Evolutionary conservation across 139 green algal genomes (phyloP), one percentile per base, ranked within the genome.

Genomic region (Astrephomene gubernaculifera): DNA sequence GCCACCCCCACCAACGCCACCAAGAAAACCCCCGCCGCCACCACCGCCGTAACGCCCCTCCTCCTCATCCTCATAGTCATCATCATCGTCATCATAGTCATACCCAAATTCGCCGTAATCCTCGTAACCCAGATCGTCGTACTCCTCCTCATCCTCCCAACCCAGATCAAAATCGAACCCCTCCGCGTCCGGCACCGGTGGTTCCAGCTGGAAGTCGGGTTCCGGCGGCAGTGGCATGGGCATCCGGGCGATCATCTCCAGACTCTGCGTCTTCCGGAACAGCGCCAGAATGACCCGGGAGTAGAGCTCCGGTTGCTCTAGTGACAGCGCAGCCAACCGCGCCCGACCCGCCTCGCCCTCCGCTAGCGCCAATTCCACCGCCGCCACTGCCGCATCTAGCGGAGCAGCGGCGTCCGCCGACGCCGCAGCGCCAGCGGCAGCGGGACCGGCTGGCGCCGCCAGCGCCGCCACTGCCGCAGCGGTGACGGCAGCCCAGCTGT

Each of bases 231-330:
- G 21, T 2, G 78, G 78, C 78, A 84, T 84, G 43, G 78, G 78
- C 63, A 84, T 43, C 19, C 63, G n/a, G 9, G 43, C 36, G 19
- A 84, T 84, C 17, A 84, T 43, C 1, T 84, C 78, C 63, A 84
- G 43, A 25, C 60, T 74, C 39, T 84, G 61, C 4, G 78, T 84
- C 43, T 74, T 74, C 7, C 43, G 63, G 35, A 84, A 84, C 38
- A 84, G 22, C 22, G 19, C 60, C 43, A 84, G 33, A 21, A 84
- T 74, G 43, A 84, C 78, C 24, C 35, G 78, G 0, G 63, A 65
- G 63, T 84, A 84, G 31, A 84, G 44, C 41, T 84, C 78, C 4
- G 78, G 78, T 35, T 84, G 78, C 44, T 57, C n/a, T 44, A 75
- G 7, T 17, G 78, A 74, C 21, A 84, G 44, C 43, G 41, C 31